Evolutionary conservation across 176 grass and related monocot species (phyloP), one percentile per base, ranked within the genome.

Genomic region (Phyllostachys edulis): DNA sequence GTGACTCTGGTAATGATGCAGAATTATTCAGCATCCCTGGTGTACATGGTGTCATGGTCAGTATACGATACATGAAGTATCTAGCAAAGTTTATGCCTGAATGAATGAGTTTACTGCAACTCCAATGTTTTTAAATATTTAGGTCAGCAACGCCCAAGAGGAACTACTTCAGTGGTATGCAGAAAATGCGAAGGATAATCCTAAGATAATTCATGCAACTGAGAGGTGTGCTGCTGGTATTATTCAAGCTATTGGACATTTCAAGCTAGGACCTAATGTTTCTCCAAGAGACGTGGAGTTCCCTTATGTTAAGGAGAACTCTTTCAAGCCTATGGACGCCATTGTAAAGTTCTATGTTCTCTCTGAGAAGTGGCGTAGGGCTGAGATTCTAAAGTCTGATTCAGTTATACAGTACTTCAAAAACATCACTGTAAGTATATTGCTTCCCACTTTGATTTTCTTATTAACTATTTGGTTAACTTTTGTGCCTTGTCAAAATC

Each of bases 21-120:
- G 94, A 97, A 73, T 78, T 94, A 50, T 97, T 97, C 52, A 97
- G 91, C 71, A 90, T 97, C 82, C 84, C 85, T 78, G 94, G 79
- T 67, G 91, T 97, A 64, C 82, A 92, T 32, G 94, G 94, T 86
- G 94, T 97, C 81, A 97, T 97, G 91, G 94, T 97, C 63, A 87
- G 89, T 88, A 20, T 70, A 67, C 14, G 86, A 78, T 39, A 77
- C 39, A 57, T 69, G 3, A 38, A 79, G 8, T 44, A 21, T 77
- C 24, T 71, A 71, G 12, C n/a, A 79, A 90, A 75, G 29, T 76
- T 59, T 52, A 68, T 24, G 20, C 27, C 15, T 42, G 39, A 51
- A 76, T 21, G 9, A 63, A 75, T 57, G 40, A 61, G 26, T 68
- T 74, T 87, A 80, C 47, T 77, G 13, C 26, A 70, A 85, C 37